Evolutionary conservation across 106 monocot species (phyloP).

Genomic region (Phalaenopsis equestris): DNA sequence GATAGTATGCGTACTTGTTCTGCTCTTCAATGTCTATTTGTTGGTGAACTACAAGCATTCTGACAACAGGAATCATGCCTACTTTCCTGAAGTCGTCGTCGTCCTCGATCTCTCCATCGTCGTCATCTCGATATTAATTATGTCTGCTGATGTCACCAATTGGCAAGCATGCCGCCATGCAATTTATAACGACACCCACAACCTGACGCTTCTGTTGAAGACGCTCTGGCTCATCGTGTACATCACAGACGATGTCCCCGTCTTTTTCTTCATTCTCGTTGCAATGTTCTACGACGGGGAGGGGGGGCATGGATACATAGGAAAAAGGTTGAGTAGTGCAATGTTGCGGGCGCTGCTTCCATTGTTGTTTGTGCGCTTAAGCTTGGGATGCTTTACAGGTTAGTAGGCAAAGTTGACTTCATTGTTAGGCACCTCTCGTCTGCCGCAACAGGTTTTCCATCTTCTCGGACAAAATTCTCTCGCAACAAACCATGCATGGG

Average conservation of each 20-base stretch:
- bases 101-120: constrained; percentile 80
- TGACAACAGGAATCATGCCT: constrained; percentile 89
- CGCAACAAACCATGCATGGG: constrained; percentile 54
- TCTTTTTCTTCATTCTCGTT: constrained; percentile 86
- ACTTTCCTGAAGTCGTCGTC: constrained; percentile 86
- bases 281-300: constrained; percentile 88
- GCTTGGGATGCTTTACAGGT: constrained; percentile 72
- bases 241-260: constrained; percentile 69
- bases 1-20: constrained; percentile 65
- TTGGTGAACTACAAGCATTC: constrained; percentile 94
- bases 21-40: constrained; percentile 77
- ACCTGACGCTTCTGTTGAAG: constrained; percentile 85
- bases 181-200: constrained; percentile 75
- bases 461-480: constrained; percentile 38
- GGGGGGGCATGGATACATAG: constrained; percentile 90
- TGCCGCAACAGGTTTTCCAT: constrained; percentile 46
- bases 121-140: constrained; percentile 91
- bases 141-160: constrained; percentile 93
- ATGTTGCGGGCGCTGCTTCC: constrained; percentile 48
- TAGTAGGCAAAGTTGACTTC: constrained; percentile 74
- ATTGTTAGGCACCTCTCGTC: constrained; percentile 87
- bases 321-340: constrained; percentile 69
- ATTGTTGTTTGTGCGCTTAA: constrained; percentile 68
- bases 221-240: constrained; percentile 85
- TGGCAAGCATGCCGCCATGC: constrained; percentile 67